A percentile compares a stretch with the other conserved stretches of the same genome.
Evolutionary conservation across 495 filamentous ascomycete species (phyloP).

Genomic region (Penicillium lividum): DNA sequence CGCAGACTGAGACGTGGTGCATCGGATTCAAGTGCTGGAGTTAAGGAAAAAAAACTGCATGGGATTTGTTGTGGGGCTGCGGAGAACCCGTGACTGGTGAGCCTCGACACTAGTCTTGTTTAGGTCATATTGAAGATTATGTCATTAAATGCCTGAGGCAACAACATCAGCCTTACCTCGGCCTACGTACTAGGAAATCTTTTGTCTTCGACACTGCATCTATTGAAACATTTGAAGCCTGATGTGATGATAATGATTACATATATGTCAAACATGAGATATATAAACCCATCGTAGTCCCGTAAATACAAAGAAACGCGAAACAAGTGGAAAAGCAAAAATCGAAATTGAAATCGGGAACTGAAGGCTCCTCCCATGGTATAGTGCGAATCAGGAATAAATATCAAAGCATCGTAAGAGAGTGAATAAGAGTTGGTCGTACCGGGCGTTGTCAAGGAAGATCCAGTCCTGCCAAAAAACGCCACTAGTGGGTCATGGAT

Average conservation of each 20-base stretch:
- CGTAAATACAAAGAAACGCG: not conserved
- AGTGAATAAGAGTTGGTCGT: slow-evolving; percentile 36
- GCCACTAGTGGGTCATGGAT: slow-evolving; percentile 20
- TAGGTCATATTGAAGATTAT: slow-evolving; percentile 21
- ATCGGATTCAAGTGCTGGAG: slow-evolving; percentile 8
- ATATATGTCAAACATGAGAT: not conserved
- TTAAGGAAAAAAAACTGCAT: slow-evolving; percentile 9
- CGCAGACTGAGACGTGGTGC: slow-evolving; percentile 23
- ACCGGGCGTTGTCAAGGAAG: slow-evolving; percentile 15
- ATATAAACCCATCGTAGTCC: not conserved
- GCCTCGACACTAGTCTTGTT: slow-evolving; percentile 16
- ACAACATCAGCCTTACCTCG: not conserved
- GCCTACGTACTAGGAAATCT: not conserved
- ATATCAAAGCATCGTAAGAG: slow-evolving; percentile 26
- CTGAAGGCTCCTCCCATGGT: slow-evolving; percentile 31
- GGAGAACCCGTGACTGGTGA: slow-evolving; percentile 31
- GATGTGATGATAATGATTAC: not conserved
- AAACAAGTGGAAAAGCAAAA: slow-evolving; percentile 3
- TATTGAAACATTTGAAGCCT: slow-evolving; percentile 1
- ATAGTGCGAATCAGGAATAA: slow-evolving; percentile 23
- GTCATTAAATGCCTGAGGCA: slow-evolving; percentile 19
- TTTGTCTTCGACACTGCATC: not conserved
- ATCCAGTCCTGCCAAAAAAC: slow-evolving; percentile 26
- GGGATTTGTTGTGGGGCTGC: slow-evolving; percentile 23
- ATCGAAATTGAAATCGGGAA: slow-evolving; percentile 7